Evolutionary conservation across 2,329 filamentous ascomycete species (phyloP).

Genomic region (Trichoderma sp.): DNA sequence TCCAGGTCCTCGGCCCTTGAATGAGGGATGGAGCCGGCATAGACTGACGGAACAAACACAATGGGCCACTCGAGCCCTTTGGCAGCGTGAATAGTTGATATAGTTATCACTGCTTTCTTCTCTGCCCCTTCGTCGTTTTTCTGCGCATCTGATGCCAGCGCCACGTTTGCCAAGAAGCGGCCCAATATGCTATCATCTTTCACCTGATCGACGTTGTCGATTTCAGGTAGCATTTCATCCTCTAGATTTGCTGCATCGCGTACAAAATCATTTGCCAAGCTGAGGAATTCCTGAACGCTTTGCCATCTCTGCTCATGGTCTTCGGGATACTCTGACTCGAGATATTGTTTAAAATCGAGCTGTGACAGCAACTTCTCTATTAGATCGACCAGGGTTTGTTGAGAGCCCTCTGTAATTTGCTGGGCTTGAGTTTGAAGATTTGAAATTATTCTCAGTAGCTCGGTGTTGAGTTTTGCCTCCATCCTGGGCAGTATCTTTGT

Average conservation of each 20-base stretch:
- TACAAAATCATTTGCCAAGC: conserved; percentile 71
- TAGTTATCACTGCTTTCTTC: conserved; percentile 67
- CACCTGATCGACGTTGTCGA: conserved; percentile 69
- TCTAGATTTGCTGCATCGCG: conserved; percentile 43
- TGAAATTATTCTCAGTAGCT: conserved; percentile 46
- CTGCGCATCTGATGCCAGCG: conserved; percentile 77
- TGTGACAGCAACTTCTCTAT: conserved; percentile 58
- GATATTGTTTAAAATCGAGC: conserved; percentile 69
- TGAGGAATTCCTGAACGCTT: conserved; percentile 86
- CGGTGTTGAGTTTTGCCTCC: conserved; percentile 53
- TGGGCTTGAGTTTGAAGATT: conserved; percentile 33
- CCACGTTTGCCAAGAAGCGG: conserved; percentile 84
- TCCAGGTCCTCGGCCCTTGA: conserved; percentile 79
- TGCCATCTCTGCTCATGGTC: conserved; percentile 79
- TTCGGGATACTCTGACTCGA: conserved; percentile 68
- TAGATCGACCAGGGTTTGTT: conserved; percentile 44
- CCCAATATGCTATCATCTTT: conserved; percentile 65
- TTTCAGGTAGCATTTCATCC: conserved; percentile 59
- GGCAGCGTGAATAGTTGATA: conserved; percentile 93
- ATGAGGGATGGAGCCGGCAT: conserved; percentile 88
- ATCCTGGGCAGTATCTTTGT: conserved; percentile 50
- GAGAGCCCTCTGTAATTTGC: conserved; percentile 29
- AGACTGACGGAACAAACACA: conserved; percentile 87
- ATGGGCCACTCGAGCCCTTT: conserved; percentile 97
- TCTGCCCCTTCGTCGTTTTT: conserved; percentile 58